Evolutionary conservation across 129 eudicot species (phyloP).

Genomic region (carrot (Daucus carota)): DH1_v3.0 NC_030383.2:63361501-63362000

Average conservation of each 20-base stretch:
- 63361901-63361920: background rate
- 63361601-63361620: conserved; percentile 25
- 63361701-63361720: too few relatives aligned
- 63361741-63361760: too few relatives aligned
- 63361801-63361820: background rate
- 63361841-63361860: background rate
- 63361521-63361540: too few relatives aligned
- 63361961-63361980: conserved; percentile 37
- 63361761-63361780: too few relatives aligned
- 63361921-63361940: too few relatives aligned
- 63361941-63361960: conserved; percentile 11
- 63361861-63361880: background rate
- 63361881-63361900: too few relatives aligned
- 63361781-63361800: background rate
- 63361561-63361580: too few relatives aligned
- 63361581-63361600: too few relatives aligned
- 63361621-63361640: conserved; percentile 27
- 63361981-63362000: conserved; percentile 55
- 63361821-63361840: background rate
- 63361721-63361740: too few relatives aligned
- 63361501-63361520: too few relatives aligned
- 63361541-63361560: too few relatives aligned
- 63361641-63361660: conserved; percentile 39
- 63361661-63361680: conserved; percentile 34
- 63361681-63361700: too few relatives aligned